A percentile compares a stretch with the other conserved stretches of the same genome.
Evolutionary conservation across 768 basidiomycete genomes (phyloP).

Genomic region (Boletus tomentosulus): DNA sequence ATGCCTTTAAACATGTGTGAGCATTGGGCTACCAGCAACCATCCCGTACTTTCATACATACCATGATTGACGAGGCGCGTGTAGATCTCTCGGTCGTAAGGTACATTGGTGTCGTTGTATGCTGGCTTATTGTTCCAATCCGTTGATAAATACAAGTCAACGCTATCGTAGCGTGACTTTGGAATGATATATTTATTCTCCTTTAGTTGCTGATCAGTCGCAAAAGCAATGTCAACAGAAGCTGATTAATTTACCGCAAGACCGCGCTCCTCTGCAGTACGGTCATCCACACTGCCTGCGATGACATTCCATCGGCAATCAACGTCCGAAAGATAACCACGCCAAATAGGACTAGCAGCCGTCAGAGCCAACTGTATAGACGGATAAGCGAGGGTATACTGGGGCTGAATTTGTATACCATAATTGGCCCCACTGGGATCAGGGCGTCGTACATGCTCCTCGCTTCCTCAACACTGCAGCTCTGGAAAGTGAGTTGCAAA

Average conservation of each 20-base stretch:
- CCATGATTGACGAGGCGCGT: constrained; percentile 74
- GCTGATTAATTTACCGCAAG: constrained; percentile 49
- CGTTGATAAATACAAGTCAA: constrained; percentile 88
- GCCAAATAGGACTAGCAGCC: constrained; percentile 91
- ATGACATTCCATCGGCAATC: constrained; percentile 99
- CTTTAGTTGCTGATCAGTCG: constrained; percentile 62
- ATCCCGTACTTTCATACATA: constrained; percentile 15
- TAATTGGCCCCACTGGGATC: constrained; percentile 90
- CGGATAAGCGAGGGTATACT: background rate
- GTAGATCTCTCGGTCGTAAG: constrained; percentile 73
- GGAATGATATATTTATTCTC: constrained; percentile 76
- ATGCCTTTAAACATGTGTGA: constrained; percentile 50
- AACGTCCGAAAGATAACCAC: constrained; percentile 93
- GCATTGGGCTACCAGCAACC: background rate
- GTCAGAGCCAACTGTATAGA: constrained; percentile 79
- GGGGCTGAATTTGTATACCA: constrained; percentile 49
- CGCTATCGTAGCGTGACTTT: constrained; percentile 96
- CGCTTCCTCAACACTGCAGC: constrained; percentile 90
- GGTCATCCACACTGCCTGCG: constrained; percentile 96
- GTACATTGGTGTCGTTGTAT: constrained; percentile 86
- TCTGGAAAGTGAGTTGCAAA: constrained; percentile 95
- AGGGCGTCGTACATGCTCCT: constrained; percentile 94
- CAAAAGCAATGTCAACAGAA: constrained; percentile 5
- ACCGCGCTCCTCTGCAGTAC: constrained; percentile 93
- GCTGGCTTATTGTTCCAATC: constrained; percentile 85